Evolutionary conservation across 257 asterid species (phyloP).

Genomic region (Capsicum rhomboideum): DNA sequence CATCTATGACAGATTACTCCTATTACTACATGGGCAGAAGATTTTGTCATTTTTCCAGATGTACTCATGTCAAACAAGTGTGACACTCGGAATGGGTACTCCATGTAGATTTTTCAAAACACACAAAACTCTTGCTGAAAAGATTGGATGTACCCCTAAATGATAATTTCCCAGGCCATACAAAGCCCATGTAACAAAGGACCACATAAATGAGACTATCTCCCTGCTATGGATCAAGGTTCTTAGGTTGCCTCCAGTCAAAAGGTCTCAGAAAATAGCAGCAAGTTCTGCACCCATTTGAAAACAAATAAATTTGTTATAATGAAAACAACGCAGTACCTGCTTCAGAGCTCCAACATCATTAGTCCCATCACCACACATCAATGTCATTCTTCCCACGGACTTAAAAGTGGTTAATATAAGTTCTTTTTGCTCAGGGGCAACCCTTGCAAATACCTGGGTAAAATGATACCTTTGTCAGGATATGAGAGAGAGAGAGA

Average conservation of each 20-base stretch:
- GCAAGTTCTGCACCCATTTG: background rate
- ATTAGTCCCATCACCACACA: constrained; percentile 99
- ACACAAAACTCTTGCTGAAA: background rate
- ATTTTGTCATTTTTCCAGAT: background rate
- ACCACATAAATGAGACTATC: background rate
- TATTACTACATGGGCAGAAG: background rate
- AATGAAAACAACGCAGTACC: constrained; percentile 29
- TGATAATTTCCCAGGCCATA: background rate
- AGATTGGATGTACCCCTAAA: background rate
- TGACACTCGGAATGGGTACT: background rate
- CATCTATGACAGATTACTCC: background rate
- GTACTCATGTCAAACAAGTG: background rate
- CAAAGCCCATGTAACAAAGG: background rate
- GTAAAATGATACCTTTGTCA: constrained; percentile 5
- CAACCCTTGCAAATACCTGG: constrained; percentile 97
- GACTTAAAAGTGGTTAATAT: constrained; percentile 88
- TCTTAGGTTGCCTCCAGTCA: background rate
- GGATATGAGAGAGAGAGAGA: background rate
- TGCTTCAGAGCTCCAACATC: constrained; percentile 99
- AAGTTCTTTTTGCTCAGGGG: constrained; percentile 98
- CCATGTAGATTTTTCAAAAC: background rate
- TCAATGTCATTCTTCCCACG: constrained; percentile 90
- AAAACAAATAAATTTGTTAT: background rate
- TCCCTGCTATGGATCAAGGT: background rate
- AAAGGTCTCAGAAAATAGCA: background rate